phyloP scores from a whole-genome alignment of 768 basidiomycete genomes.

The Pholiota microspora region DNA sequence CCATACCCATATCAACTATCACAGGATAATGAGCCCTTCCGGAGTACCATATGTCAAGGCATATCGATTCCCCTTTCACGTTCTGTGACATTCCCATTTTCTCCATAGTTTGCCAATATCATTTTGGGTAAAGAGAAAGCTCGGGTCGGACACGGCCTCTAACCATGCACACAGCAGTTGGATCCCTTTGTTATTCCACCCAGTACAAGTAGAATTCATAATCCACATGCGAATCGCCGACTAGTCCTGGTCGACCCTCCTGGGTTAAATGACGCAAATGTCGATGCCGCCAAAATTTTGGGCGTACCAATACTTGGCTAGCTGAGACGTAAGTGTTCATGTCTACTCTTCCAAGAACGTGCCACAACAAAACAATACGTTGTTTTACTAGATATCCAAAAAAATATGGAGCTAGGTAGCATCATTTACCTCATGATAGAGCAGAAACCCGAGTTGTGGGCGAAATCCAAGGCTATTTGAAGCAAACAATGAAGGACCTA shows the following conservation, averaged over 20 bases:
- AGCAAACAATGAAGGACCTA: too few relatives aligned
- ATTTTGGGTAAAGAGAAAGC: not conserved
- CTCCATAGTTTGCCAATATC: not conserved
- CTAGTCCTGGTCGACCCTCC: not conserved
- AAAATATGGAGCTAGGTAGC: not conserved
- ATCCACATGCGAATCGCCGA: not conserved
- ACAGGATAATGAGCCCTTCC: not conserved
- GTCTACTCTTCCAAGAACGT: not conserved
- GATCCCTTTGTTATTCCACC: not conserved
- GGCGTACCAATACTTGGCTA: not conserved
- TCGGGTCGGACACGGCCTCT: not conserved
- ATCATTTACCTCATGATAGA: not conserved
- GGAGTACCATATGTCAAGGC: too few relatives aligned
- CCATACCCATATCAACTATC: too few relatives aligned
- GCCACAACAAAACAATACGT: too few relatives aligned
- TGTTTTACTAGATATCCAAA: not conserved
- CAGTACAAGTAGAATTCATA: not conserved
- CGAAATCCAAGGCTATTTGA: too few relatives aligned
- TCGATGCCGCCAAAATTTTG: not conserved
- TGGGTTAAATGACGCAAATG: not conserved
- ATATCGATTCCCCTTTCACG: too few relatives aligned
- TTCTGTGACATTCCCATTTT: too few relatives aligned
- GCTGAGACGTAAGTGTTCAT: not conserved
- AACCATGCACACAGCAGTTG: not conserved
- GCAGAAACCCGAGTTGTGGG: not conserved